These are phyloP conservation scores for Pythium dissotocum DNA, from an alignment of 352 stramenopile genomes.

Conservation along the genomic window DNA sequence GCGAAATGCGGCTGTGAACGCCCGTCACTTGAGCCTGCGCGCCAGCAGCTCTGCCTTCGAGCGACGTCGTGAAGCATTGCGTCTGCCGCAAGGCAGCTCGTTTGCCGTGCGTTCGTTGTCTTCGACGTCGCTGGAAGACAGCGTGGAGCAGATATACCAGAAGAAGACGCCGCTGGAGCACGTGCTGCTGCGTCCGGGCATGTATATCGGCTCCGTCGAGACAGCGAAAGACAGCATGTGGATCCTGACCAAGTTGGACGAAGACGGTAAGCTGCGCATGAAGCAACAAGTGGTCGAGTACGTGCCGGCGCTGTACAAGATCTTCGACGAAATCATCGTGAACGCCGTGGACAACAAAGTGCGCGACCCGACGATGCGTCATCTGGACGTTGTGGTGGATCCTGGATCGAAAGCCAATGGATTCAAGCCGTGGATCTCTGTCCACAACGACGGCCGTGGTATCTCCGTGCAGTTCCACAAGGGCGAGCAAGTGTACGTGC, in stretches of 20 bases:
- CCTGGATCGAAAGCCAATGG: slow-evolving; percentile 54
- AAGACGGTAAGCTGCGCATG: slow-evolving; percentile 46
- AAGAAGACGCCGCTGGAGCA: slow-evolving; percentile 91
- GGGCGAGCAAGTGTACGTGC: slow-evolving; percentile 97
- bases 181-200: slow-evolving; percentile 88
- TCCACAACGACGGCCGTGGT: slow-evolving; percentile 98
- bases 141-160: slow-evolving; percentile 85
- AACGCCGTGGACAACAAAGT: slow-evolving; percentile 98
- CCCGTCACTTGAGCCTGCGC: neutral
- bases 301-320: slow-evolving; percentile 95
- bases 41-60: neutral
- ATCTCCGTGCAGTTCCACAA: slow-evolving; percentile 98
- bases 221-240: slow-evolving; percentile 74
- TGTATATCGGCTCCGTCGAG: slow-evolving; percentile 92
- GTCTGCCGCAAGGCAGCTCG: neutral
- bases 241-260: slow-evolving; percentile 53
- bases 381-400: slow-evolving; percentile 74
- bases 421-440: slow-evolving; percentile 89
- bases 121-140: slow-evolving; percentile 43
- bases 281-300: slow-evolving; percentile 78
- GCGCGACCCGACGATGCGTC: slow-evolving; percentile 74
- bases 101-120: slow-evolving; percentile 1
- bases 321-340: slow-evolving; percentile 99
- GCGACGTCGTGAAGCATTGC: neutral
- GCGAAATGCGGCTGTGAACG: slow-evolving; percentile 12